Conservation (phyloP, 1,284 basidiomycete species). For the Macrocystidia cucumis region DNA sequence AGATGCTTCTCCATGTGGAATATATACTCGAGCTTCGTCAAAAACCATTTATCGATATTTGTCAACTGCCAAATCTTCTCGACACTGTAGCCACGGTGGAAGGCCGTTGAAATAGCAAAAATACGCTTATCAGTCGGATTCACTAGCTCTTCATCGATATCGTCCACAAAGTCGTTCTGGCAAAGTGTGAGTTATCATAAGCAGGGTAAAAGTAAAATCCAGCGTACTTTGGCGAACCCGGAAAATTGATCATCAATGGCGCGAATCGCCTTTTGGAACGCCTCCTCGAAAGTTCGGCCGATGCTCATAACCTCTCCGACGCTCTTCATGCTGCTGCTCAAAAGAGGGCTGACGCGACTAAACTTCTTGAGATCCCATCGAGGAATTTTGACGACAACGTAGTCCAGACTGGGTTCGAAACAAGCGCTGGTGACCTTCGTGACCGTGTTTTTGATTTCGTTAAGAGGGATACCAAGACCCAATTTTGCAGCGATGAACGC, state of each 20-base stretch:
- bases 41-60: conserved; percentile 98
- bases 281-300: conserved; percentile 96
- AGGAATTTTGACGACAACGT: conserved; percentile 97
- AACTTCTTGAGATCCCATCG: conserved; percentile 99
- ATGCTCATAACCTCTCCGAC: conserved; percentile 99
- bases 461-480: conserved; percentile 92
- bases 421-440: conserved; percentile 96
- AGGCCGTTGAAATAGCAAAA: conserved; percentile 86
- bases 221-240: conserved; percentile 80
- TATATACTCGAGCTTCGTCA: conserved; percentile 82
- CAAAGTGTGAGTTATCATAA: conserved; percentile 2
- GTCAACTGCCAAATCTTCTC: conserved; percentile 97
- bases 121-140: conserved; percentile 91
- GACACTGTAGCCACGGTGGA: conserved; percentile 86
- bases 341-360: conserved; percentile 78
- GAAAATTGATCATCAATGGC: conserved; percentile 93
- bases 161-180: conserved; percentile 76
- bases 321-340: conserved; percentile 97
- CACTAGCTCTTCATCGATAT: conserved; percentile 81
- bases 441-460: conserved; percentile 97
- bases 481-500: conserved; percentile 99
- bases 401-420: conserved; percentile 97
- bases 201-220: conserved; percentile 1
- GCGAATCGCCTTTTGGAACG: conserved; percentile 95
- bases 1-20: conserved; percentile 74